Evolutionary conservation across 352 stramenopile genomes (phyloP), one percentile per base, ranked within the genome.

Genomic region (Phytophthora fragariaefolia): DNA sequence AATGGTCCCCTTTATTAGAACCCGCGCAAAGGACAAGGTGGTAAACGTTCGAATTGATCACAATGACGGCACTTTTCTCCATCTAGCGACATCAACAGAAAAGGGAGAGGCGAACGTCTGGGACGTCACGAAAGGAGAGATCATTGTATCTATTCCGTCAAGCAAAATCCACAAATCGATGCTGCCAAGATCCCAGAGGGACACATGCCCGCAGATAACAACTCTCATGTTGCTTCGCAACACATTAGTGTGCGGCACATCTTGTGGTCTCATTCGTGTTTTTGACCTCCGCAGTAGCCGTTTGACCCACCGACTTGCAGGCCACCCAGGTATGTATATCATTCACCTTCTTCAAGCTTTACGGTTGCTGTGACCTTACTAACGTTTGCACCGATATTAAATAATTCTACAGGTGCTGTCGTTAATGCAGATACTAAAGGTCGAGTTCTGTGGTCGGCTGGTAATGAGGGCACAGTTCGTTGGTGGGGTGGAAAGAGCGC

Each of bases 401-500:
- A 47, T 51, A 20, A 51, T 34, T 23, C n/a, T 72, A 22, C 56
- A 96, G 89, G 92, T 47, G 73, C 87, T 47, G 80, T 96, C 10
- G 63, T 90, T 27, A 92, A 95, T 47, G 90, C 86, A 53, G 85
- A 94, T 57, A 95, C 89, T 12, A 94, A 93, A 59, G 89, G 87
- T 13, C 79, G 89, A 47, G 89, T 96, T 22, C 66, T 96, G 57
- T 96, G 89, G 89, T 95, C 85, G 20, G 85, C 85, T 58, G 89
- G 89, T 15, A 81, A 80, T 46, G 89, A 96, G 64, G 89, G 89
- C 18, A 88, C 82, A 15, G 82, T 96, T 49, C 87, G 89, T 23
- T 96, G 89, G 89, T 96, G 89, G 89, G 89, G 89, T 40, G 89
- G 89, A 32, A 96, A 96, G 60, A 93, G 80, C 13, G 85, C 89